phyloP scores from a whole-genome alignment of 2,329 filamentous ascomycete genomes.

The Raffaelea ambrosiae region DNA sequence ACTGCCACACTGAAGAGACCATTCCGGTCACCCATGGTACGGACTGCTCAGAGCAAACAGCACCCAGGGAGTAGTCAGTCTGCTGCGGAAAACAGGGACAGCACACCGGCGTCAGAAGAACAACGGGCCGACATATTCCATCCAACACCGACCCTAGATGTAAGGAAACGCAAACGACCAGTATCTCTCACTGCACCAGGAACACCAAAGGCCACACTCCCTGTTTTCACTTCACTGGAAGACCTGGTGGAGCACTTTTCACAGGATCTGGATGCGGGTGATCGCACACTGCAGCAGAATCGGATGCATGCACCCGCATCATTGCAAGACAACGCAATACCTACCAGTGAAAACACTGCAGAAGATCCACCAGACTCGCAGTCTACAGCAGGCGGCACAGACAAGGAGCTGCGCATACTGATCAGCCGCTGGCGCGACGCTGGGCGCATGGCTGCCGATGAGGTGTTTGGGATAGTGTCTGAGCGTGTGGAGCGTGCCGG shows the following conservation, averaged over 20 bases:
- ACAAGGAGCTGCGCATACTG: constrained; percentile 47
- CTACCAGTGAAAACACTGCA: neutral
- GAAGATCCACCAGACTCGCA: neutral
- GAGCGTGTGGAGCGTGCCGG: constrained; percentile 34
- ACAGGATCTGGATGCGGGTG: constrained; percentile 7
- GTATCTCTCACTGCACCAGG: constrained; percentile 26
- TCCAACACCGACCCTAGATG: constrained; percentile 9
- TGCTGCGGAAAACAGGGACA: neutral
- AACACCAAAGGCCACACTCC: neutral
- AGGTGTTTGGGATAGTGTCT: constrained; percentile 52
- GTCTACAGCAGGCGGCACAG: constrained; percentile 17
- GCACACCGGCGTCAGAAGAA: neutral
- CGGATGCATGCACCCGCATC: too few species aligned
- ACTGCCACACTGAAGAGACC: constrained; percentile 56
- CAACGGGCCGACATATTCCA: neutral
- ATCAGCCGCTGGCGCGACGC: constrained; percentile 53
- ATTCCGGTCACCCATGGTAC: constrained; percentile 54
- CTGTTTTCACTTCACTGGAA: neutral
- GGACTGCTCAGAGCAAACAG: neutral
- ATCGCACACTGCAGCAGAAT: neutral
- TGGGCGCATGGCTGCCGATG: constrained; percentile 56
- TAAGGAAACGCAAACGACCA: constrained; percentile 21
- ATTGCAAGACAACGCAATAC: too few species aligned
- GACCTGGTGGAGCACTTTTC: constrained; percentile 7
- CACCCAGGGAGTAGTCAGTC: neutral